Evolutionary conservation across 202 grass and related monocot species (phyloP).

Genomic region (Panicum hallii): DNA sequence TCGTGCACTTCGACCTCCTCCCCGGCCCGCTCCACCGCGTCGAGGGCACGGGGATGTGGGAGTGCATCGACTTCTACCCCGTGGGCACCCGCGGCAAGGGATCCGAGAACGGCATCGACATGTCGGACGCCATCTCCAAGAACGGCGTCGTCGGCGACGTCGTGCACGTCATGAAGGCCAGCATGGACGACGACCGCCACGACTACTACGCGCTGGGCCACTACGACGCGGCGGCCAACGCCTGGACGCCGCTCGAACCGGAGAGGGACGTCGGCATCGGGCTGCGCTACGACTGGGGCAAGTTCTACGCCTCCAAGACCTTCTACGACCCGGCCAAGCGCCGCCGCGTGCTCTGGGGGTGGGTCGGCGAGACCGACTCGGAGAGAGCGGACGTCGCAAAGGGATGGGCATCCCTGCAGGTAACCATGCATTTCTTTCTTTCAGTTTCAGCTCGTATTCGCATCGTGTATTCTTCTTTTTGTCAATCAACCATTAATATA

Average conservation of each 20-base stretch:
- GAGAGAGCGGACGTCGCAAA: slow-evolving; percentile 66
- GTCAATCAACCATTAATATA: too few species aligned
- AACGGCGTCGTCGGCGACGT: slow-evolving; percentile 13
- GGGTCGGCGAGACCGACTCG: slow-evolving; percentile 76
- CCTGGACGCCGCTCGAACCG: slow-evolving; percentile 50
- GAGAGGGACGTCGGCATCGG: slow-evolving; percentile 57
- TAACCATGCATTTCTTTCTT: not conserved
- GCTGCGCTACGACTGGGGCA: slow-evolving; percentile 87
- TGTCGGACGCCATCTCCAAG: slow-evolving; percentile 15
- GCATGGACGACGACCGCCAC: slow-evolving; percentile 72
- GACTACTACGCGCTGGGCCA: slow-evolving; percentile 75
- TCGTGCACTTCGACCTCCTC: slow-evolving; percentile 58
- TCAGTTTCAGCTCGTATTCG: too few species aligned
- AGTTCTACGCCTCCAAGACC: slow-evolving; percentile 92
- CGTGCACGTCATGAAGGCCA: slow-evolving; percentile 83
- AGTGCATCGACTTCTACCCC: slow-evolving; percentile 90
- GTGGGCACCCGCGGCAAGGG: slow-evolving; percentile 15
- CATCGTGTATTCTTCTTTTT: not conserved
- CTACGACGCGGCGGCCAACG: slow-evolving; percentile 46
- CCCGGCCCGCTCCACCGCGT: slow-evolving; percentile 66
- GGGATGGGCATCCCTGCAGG: slow-evolving; percentile 83
- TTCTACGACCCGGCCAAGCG: slow-evolving; percentile 79
- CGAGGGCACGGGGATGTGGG: slow-evolving; percentile 66
- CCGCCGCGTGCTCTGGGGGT: slow-evolving; percentile 77
- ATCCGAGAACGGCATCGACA: slow-evolving; percentile 37